phyloP scores from a whole-genome alignment of 352 stramenopile species.

The Globisporangium ultimum region DNA sequence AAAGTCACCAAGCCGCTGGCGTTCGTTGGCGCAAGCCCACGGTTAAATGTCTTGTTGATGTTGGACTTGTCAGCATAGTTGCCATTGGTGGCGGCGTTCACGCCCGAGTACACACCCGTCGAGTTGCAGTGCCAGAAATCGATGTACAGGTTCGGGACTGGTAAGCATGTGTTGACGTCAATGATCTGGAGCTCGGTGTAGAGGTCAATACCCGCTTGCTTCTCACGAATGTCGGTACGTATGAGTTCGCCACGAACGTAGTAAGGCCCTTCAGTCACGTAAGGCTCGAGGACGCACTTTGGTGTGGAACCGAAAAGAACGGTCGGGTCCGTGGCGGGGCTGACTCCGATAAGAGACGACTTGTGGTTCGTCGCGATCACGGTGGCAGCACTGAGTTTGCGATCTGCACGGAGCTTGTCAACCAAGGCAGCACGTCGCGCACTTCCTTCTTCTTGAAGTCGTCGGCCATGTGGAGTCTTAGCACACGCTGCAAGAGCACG shows the following conservation, averaged over 20 bases:
- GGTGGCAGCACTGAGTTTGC: conserved; percentile 5
- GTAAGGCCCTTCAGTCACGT: conserved; percentile 13
- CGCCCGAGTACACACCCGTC: conserved; percentile 12
- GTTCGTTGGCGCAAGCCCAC: conserved; percentile 5
- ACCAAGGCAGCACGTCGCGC: conserved; percentile 5
- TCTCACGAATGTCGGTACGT: conserved; percentile 12
- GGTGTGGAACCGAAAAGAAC: conserved; percentile 9
- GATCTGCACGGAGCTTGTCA: conserved; percentile 1
- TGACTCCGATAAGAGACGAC: conserved; percentile 4
- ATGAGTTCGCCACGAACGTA: conserved; percentile 14
- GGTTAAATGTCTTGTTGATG: conserved; percentile 9
- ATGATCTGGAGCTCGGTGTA: conserved; percentile 15
- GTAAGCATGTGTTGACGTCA: conserved; percentile 14
- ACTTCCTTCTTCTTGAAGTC: conserved; percentile 4
- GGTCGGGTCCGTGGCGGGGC: background rate
- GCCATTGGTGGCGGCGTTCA: conserved; percentile 9
- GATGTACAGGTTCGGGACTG: conserved; percentile 10
- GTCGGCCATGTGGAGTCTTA: background rate
- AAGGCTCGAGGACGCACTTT: conserved; percentile 12
- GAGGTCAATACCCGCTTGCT: conserved; percentile 5
- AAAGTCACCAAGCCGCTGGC: conserved; percentile 5
- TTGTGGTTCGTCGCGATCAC: conserved; percentile 9
- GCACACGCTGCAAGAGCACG: conserved; percentile 10
- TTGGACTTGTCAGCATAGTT: conserved; percentile 1
- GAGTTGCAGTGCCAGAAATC: conserved; percentile 18